A percentile compares a stretch with the other conserved stretches of the same genome.
These are phyloP conservation scores for Saccharomycopsis fibuligera DNA, from an alignment of 805 yeast species.

Conservation along the genomic window DNA sequence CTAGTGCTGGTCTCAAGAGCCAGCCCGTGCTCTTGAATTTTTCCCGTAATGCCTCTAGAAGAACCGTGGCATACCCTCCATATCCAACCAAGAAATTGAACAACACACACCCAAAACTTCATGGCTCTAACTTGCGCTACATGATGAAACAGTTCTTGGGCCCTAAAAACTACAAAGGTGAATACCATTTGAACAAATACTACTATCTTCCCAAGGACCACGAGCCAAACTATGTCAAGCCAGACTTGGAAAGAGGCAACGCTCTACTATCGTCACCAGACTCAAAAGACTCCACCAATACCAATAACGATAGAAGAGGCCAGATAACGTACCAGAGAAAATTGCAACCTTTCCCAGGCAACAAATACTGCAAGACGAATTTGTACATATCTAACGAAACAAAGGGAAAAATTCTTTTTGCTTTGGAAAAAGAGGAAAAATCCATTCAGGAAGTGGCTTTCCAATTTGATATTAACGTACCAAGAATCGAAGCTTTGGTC, in stretches of 20 bases:
- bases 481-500: conserved; percentile 84
- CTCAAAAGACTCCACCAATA: background rate
- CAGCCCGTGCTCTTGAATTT: conserved; percentile 2
- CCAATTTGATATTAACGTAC: conserved; percentile 71
- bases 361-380: conserved; percentile 64
- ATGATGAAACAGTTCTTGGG: conserved; percentile 74
- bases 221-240: conserved; percentile 64
- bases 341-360: conserved; percentile 80
- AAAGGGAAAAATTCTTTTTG: conserved; percentile 54
- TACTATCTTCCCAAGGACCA: conserved; percentile 61
- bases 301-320: conserved; percentile 2
- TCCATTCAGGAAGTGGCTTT: conserved; percentile 71
- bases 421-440: conserved; percentile 43
- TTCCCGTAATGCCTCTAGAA: conserved; percentile 41
- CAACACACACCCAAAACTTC: conserved; percentile 35
- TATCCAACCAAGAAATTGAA: conserved; percentile 40
- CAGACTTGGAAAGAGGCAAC: conserved; percentile 40
- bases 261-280: conserved; percentile 25
- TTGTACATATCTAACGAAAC: conserved; percentile 50
- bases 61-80: conserved; percentile 48
- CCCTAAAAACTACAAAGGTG: conserved; percentile 77
- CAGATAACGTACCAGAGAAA: conserved; percentile 20
- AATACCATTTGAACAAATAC: conserved; percentile 70
- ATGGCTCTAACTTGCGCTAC: conserved; percentile 50
- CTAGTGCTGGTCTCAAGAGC: too few relatives aligned